Evolutionary conservation across 2,329 filamentous ascomycete species (phyloP), one percentile per base, ranked within the genome.

Genomic region (Orbilia brochopaga): DNA sequence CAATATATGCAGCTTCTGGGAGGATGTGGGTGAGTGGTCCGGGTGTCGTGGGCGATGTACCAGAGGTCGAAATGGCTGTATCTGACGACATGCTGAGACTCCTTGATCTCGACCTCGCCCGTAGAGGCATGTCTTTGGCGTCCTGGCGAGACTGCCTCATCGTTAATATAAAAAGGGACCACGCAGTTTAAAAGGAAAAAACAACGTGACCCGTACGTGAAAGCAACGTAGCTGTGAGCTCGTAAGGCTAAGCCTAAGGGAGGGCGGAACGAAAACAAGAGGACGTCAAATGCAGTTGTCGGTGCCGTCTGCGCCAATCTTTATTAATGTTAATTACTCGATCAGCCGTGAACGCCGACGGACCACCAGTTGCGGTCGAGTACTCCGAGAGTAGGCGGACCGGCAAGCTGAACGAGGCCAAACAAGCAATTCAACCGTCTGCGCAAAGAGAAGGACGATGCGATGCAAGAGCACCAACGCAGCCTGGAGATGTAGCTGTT

Each of bases 1-100:
- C 92, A 77, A 99, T 92, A 80, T 95, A 99, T 17, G 88, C 90
- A 30, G 94, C 88, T 75, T 89, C 83, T 8, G 93, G 94, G 51
- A 87, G 87, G 66, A 93, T 85, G 55, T 83, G 82, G 35, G 85
- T 79, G 17, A 91, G 89, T 58, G 90, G 89, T 52, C 87, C 30
- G 5, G 66, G 59, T n/a, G 57, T 62, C 21, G 66, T 40, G 27
- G 66, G 19, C 15, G 21, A 19, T 37, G 5, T n/a, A 3, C 66
- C 66, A 15, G 54, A 54, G 23, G 42, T 24, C 50, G 66, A 70
- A 23, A 63, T 17, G 13, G 66, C 59, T 8, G 66, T 70, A 37
- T 70, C 66, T 40, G 66, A 70, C 54, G 66, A 70, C 54, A 70
- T 70, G 50, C 66, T 70, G 40, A 70, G 59, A 40, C 66, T 70